Conservation (phyloP, 345 rosid genomes). For the Eucalyptus fibrosa region DNA sequence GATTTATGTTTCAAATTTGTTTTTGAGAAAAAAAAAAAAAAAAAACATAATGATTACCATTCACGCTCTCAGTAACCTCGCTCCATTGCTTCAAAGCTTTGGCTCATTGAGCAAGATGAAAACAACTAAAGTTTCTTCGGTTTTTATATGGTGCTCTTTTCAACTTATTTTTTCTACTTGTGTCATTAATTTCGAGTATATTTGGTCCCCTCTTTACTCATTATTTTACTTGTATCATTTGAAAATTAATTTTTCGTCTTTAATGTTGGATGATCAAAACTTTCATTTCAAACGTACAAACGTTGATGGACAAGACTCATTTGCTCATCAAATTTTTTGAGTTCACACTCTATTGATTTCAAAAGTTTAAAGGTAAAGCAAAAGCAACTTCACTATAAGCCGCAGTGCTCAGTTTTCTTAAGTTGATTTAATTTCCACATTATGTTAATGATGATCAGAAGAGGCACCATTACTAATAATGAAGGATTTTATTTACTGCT, state of each 20-base stretch:
- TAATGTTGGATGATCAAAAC: neutral
- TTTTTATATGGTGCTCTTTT: neutral
- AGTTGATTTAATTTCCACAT: neutral
- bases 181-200: neutral
- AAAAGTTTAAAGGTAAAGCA: neutral
- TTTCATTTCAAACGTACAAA: neutral
- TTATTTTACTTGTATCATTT: neutral
- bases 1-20: too few relatives aligned
- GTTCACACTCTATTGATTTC: neutral
- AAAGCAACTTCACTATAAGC: neutral
- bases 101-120: neutral
- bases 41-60: too few relatives aligned
- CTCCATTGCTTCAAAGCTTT: neutral
- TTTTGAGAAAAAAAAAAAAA: too few relatives aligned
- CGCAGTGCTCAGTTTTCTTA: neutral
- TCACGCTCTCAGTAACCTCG: accelerated
- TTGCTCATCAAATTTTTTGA: neutral
- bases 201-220: neutral
- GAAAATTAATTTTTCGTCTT: neutral
- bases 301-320: neutral
- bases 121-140: neutral
- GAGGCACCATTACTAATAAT: neutral
- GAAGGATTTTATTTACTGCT: neutral
- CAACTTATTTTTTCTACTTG: neutral
- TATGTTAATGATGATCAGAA: neutral